A percentile compares a stretch with the other conserved stretches of the same genome.
phyloP scores from a whole-genome alignment of 495 filamentous ascomycete species.

The Geopyxis carbonaria region DNA sequence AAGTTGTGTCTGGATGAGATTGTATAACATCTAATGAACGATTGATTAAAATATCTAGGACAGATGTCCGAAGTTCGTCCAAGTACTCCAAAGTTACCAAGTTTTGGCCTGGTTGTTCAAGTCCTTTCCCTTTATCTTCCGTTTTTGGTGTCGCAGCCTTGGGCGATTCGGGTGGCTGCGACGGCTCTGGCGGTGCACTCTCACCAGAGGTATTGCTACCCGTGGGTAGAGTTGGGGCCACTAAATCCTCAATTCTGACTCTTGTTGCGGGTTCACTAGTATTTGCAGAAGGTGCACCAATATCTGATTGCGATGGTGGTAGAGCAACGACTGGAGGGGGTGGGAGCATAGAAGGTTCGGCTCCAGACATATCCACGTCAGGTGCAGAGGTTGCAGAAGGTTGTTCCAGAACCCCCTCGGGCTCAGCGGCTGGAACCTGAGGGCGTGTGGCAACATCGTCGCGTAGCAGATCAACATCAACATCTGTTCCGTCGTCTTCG shows the following conservation, averaged over 20 bases:
- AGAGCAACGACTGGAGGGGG: no score
- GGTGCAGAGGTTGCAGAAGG: not conserved
- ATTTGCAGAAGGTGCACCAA: not conserved
- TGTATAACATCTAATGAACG: slow-evolving; percentile 79
- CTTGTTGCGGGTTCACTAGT: slow-evolving; percentile 21
- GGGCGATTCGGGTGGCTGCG: slow-evolving; percentile 14
- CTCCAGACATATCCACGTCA: not conserved
- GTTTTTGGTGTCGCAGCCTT: slow-evolving; percentile 25
- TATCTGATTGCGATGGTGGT: not conserved
- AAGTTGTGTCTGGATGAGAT: slow-evolving; percentile 72
- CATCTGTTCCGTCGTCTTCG: slow-evolving; percentile 8
- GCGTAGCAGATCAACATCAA: slow-evolving; percentile 1
- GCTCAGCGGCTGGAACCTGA: not conserved
- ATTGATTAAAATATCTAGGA: slow-evolving; percentile 67
- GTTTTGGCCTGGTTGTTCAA: slow-evolving; percentile 15
- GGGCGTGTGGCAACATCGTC: not conserved
- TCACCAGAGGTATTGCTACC: slow-evolving; percentile 27
- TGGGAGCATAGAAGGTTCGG: not conserved
- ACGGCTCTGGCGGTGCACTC: slow-evolving; percentile 23
- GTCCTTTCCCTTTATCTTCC: slow-evolving; percentile 13
- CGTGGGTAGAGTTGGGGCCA: slow-evolving; percentile 17
- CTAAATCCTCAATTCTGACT: slow-evolving; percentile 30
- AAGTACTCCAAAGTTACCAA: slow-evolving; percentile 61
- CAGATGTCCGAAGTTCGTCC: slow-evolving; percentile 52
- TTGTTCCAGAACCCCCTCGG: not conserved